Evolutionary conservation across 768 basidiomycete species (phyloP), one percentile per base, ranked within the genome.

Genomic region (Trametes maxima): DNA sequence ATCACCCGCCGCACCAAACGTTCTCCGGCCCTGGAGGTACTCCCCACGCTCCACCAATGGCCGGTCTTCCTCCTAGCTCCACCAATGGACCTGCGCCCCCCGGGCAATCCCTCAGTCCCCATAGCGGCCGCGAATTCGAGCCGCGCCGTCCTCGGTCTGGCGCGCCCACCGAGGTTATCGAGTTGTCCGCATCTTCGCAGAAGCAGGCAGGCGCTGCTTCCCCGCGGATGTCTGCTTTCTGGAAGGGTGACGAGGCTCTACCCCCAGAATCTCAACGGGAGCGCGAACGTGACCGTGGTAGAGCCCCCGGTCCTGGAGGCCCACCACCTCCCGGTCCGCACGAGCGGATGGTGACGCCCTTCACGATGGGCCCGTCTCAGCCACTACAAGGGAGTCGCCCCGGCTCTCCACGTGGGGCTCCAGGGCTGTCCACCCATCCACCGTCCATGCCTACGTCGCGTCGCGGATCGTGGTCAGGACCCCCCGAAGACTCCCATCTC

Each of bases 291-390:
- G 69, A 70, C 14, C 67, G 71, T 37, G 67, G 62, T 14, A 65
- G 57, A 59, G 56, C 54, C 28, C 42, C 67, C 17, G 57, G 57
- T 17, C 48, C 62, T 22, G 54, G 65, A 37, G 68, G 67, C 33
- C 68, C 70, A 47, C 62, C 65, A 13, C 67, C 62, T 7, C 49
- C 65, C 48, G 67, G 69, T 12, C 63, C 66, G 16, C 70, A 71
- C 37, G 74, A 75, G 21, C 72, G 72, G 21, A 45, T 69, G 49
- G 67, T 73, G 63, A 70, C 71, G 7, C 72, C 73, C 7, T 70
- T 73, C 57, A 67, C 67, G 13, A 70, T 70, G 67, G 64, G 67
- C 24, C 65, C 73, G 37, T 56, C 67, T 28, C 65, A 68, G 51
- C 62, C 62, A 17, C 52, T 57, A 39, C 60, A 59, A 40, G 33